Evolutionary conservation across 2,329 filamentous ascomycete genomes (phyloP), one percentile per base, ranked within the genome.

Genomic region (Penicillium sp.): DNA sequence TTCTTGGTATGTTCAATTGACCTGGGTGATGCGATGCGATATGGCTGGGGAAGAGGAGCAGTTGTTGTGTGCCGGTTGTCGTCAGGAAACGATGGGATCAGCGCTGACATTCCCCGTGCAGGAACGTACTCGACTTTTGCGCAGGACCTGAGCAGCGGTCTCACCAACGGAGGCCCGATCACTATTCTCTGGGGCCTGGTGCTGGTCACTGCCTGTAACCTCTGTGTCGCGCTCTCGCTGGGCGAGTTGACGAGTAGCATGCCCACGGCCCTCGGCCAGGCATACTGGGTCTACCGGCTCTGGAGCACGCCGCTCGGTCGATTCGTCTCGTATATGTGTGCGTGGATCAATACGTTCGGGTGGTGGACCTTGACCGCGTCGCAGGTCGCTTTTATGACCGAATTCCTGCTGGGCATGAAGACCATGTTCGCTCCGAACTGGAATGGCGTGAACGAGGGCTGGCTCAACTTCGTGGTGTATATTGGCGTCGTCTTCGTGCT

Each of bases 221-320:
- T 76, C 1, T 78, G 74, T 41, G 74, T 79, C 27, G 76, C 75
- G 9, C 48, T 77, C 3, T 79, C 75, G 3, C 63, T 80, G 27
- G 77, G 75, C 32, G 77, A 80, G 57, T 64, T 80, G 30, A 72
- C 70, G 53, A 79, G 75, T 47, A 73, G 70, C 47, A 80, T 80
- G 77, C 78, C 78, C 3, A 80, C 77, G 0, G 77, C 78, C 0
- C 62, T 80, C 2, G 78, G 78, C 0, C 78, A 81, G 59, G 77
- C 77, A 0, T 80, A 77, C 56, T 81, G 77, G 76, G 68, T 75
- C 1, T 67, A 70, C 43, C 63, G 68, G 7, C 59, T 76, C 35
- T 60, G 70, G 66, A 33, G 58, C 41, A 51, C 53, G 10, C 59
- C 57, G 0, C 30, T 51, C 1, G 77, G 76, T 2, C 69, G 77